phyloP scores from a whole-genome alignment of 805 yeast species.

The Candida germanica region DNA sequence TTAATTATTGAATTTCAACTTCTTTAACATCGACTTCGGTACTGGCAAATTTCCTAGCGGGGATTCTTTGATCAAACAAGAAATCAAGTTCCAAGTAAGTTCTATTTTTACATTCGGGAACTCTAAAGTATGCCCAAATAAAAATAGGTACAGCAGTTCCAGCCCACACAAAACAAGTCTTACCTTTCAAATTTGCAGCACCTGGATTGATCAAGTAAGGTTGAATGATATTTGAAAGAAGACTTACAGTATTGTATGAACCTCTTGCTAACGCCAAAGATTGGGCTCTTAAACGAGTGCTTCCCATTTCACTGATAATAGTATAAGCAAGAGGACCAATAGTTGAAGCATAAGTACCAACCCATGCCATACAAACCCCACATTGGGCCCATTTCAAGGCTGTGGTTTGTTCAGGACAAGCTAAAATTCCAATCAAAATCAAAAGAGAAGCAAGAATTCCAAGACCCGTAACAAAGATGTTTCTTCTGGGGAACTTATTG shows the following conservation, averaged over 20 bases:
- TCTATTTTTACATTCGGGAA: constrained; percentile 32
- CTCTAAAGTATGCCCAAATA: constrained; percentile 18
- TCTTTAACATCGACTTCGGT: constrained; percentile 3
- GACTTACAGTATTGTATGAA: constrained; percentile 23
- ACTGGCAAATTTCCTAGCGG: constrained; percentile 17
- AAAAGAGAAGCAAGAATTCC: constrained; percentile 28
- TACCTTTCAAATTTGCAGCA: constrained; percentile 46
- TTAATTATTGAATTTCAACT: constrained; percentile 4
- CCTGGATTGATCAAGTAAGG: constrained; percentile 51
- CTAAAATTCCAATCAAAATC: constrained; percentile 40
- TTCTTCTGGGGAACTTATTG: constrained; percentile 37
- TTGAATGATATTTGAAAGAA: constrained; percentile 31
- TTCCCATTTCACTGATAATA: constrained; percentile 38
- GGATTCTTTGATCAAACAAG: constrained; percentile 18
- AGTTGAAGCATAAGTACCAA: constrained; percentile 30
- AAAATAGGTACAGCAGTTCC: constrained; percentile 23
- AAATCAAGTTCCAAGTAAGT: constrained; percentile 30
- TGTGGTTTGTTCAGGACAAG: constrained; percentile 16
- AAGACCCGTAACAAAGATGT: constrained; percentile 35
- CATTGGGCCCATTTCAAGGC: constrained; percentile 22
- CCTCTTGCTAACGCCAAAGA: constrained; percentile 32
- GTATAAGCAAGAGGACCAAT: constrained; percentile 43
- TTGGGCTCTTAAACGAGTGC: constrained; percentile 36
- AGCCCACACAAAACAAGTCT: constrained; percentile 47
- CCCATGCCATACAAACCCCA: constrained; percentile 18